A percentile compares a stretch with the other conserved stretches of the same genome.
phyloP scores from a whole-genome alignment of 129 eudicot genomes.

The Centaurea solstitialis region DNA sequence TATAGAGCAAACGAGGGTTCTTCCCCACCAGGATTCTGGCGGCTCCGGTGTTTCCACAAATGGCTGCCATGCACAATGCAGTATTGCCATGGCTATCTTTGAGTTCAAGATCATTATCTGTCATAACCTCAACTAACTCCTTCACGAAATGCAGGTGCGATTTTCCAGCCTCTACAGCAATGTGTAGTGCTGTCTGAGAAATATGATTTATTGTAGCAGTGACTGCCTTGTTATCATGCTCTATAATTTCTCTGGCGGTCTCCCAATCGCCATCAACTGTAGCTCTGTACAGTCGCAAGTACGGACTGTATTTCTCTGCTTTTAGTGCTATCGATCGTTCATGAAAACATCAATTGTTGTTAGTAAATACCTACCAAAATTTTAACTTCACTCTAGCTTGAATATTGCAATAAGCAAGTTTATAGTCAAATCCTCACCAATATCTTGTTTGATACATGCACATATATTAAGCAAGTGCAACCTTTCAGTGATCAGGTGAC shows the following conservation, averaged over 20 bases:
- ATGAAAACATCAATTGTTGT: too few relatives aligned
- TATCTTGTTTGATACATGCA: too few relatives aligned
- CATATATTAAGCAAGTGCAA: too few relatives aligned
- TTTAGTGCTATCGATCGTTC: too few relatives aligned
- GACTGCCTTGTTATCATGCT: conserved; percentile 8
- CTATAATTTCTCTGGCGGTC: conserved; percentile 13
- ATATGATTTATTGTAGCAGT: conserved; percentile 7
- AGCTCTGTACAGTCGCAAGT: conserved; percentile 38
- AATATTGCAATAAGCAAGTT: too few relatives aligned
- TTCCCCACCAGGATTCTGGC: conserved; percentile 29
- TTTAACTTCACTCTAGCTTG: too few relatives aligned
- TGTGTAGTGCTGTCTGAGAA: conserved; percentile 25
- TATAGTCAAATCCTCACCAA: too few relatives aligned
- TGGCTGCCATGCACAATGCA: conserved; percentile 29
- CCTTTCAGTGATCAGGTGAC: too few relatives aligned
- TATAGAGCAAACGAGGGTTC: conserved; percentile 26
- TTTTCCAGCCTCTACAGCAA: conserved; percentile 26
- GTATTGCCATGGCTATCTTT: conserved; percentile 13
- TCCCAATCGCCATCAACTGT: conserved; percentile 36
- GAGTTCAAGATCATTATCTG: conserved; percentile 9
- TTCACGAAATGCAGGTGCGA: conserved; percentile 17
- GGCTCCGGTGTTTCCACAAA: conserved; percentile 29
- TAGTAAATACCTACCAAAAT: too few relatives aligned
- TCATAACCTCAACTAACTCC: conserved; percentile 23
- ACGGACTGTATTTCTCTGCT: background rate